Conservation (phyloP, 2,329 filamentous ascomycete species). For the Trichoderma sp. region DNA sequence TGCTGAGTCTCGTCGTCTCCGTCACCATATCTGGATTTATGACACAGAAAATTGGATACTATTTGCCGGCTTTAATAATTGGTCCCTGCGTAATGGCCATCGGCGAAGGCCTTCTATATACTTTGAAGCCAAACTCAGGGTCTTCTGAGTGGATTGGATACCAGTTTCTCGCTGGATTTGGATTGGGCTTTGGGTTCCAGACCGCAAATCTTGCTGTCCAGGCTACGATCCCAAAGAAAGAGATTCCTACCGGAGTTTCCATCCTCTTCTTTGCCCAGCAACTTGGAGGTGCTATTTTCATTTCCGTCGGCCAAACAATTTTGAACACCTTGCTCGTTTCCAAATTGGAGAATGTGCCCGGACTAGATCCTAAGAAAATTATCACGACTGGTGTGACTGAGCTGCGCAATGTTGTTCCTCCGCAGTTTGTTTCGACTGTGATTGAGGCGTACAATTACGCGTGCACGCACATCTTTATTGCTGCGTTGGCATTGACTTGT, state of each 20-base stretch:
- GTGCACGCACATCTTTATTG: conserved; percentile 61
- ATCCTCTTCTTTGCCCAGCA: conserved; percentile 59
- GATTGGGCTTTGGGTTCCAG: conserved; percentile 59
- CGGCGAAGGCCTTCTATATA: conserved; percentile 58
- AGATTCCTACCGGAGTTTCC: conserved; percentile 55
- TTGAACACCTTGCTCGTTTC: conserved; percentile 47
- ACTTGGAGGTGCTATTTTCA: conserved; percentile 57
- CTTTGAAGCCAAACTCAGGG: conserved; percentile 46
- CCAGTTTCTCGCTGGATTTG: conserved; percentile 58
- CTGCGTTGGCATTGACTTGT: conserved; percentile 55
- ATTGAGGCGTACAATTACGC: conserved; percentile 64
- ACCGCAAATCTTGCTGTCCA: conserved; percentile 56
- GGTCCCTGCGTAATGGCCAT: conserved; percentile 50
- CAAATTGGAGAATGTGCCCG: conserved; percentile 40
- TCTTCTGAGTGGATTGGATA: conserved; percentile 58
- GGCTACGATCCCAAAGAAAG: conserved; percentile 49
- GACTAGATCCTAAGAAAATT: conserved; percentile 43
- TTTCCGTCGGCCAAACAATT: conserved; percentile 55
- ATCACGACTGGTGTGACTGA: conserved; percentile 57
- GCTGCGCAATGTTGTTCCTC: conserved; percentile 52
- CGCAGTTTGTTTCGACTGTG: conserved; percentile 51
- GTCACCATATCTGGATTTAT: conserved; percentile 47
- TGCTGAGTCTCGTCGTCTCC: conserved; percentile 54
- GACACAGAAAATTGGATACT: conserved; percentile 58
- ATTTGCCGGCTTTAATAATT: conserved; percentile 55